phyloP scores from a whole-genome alignment of 768 basidiomycete genomes.

The Suillus americanus region DNA sequence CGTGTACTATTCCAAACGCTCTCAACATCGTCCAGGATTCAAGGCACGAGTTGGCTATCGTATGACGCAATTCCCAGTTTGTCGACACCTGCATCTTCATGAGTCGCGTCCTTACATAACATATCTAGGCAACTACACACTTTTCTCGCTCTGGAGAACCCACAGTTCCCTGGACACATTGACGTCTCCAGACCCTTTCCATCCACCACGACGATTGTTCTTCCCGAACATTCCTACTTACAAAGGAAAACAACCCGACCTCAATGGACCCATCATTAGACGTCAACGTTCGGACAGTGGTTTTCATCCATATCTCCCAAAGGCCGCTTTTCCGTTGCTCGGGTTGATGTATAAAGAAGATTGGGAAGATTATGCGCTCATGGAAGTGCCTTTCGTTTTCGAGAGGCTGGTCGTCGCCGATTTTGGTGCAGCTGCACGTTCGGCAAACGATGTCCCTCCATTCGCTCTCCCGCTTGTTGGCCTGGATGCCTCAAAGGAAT shows the following conservation, averaged over 20 bases:
- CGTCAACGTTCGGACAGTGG: conserved; percentile 53
- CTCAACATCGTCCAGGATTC: conserved; percentile 42
- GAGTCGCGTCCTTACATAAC: conserved; percentile 6
- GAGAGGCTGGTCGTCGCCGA: conserved; percentile 80
- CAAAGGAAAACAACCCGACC: conserved; percentile 39
- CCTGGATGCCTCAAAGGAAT: conserved; percentile 46
- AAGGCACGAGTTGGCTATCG: conserved; percentile 70
- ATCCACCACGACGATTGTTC: conserved; percentile 71
- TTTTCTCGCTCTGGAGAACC: conserved; percentile 76
- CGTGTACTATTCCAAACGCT: not conserved
- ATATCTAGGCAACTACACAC: conserved; percentile 57
- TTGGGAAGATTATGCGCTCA: conserved; percentile 72
- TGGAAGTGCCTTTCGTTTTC: conserved; percentile 69
- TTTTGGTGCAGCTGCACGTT: conserved; percentile 57
- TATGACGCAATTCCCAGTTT: conserved; percentile 51
- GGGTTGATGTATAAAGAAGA: conserved; percentile 69
- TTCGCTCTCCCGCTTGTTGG: conserved; percentile 44
- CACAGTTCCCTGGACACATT: conserved; percentile 62
- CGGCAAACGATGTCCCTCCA: conserved; percentile 21
- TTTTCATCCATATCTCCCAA: conserved; percentile 70
- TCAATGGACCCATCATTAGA: conserved; percentile 30
- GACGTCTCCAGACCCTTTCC: conserved; percentile 47
- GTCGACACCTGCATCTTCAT: conserved; percentile 20
- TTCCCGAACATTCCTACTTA: conserved; percentile 70
- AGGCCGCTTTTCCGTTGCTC: conserved; percentile 72